Base-by-base conservation (phyloP, 495 filamentous ascomycete genomes). In the Emericellopsis terricola region DNA sequence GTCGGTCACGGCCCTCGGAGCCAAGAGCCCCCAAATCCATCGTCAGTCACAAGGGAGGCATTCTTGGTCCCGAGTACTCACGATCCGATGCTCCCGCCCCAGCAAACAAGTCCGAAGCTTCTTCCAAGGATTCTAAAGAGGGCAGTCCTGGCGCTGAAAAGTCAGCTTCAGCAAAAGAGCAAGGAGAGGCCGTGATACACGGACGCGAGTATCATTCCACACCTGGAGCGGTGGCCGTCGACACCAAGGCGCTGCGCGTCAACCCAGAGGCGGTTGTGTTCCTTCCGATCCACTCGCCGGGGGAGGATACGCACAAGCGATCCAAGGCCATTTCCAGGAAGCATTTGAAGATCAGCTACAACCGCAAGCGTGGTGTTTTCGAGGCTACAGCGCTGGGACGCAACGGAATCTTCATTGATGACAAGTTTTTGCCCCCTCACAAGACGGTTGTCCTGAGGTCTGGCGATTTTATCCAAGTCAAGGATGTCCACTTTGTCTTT, bases 341-440 rank as follows among this genome's bases (percentile, higher is more conserved):
- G 47, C 89, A 97, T 51, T 69, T 85, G 23, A 77, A 73, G 45
- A 85, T 97, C 34, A 54, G 70, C 9, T 96, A 81, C 51, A 85
- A 87, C 44, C 73, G 74, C 39, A 65, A 73, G 15, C 68, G 66
- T 40, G 67, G 74, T 35, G 51, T 75, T 10, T 97, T 86, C 39
- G 76, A 91, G 47, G 71, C 89, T 44, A 63, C 77, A 26, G 73
- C 91, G 3, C 58, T 87, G 44, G 84, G 87, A 33, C 70, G 75
- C 42, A 94, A 94, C 48, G 84, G 84, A 19, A 76, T 80, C 20
- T 92, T 87, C 40, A 71, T 81, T 31, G 78, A 93, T 33, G 78
- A 79, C 21, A 65, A 73, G 33, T 77, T 72, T 51, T 64, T 76
- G 44, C 6, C 6, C 6, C 59, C 64, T 11, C 71, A 75, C 26